Percentiles rank a stretch among this genome's conserved stretches.
These are phyloP conservation scores for Thielaviopsis cerberus DNA, from an alignment of 2,329 filamentous ascomycete genomes.

Conservation along the genomic window DNA sequence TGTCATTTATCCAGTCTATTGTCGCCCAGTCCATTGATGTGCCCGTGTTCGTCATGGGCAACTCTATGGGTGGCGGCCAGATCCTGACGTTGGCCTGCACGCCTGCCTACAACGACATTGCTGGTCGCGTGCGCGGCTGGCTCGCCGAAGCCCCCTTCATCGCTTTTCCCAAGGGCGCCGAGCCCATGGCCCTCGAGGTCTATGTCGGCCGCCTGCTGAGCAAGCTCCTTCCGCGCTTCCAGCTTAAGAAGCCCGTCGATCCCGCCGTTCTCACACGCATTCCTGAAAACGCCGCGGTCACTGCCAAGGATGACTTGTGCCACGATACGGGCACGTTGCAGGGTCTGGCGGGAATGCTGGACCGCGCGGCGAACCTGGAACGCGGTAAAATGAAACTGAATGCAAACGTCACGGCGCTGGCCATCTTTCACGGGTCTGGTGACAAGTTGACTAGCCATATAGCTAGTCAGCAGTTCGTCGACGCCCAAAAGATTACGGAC, in stretches of 20 bases:
- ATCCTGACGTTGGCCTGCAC: constrained; percentile 42
- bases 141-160: constrained; percentile 65
- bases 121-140: constrained; percentile 49
- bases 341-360: constrained; percentile 57
- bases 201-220: constrained; percentile 47
- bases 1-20: constrained; percentile 41
- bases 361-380: constrained; percentile 46
- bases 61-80: constrained; percentile 79
- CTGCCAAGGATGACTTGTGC: constrained; percentile 49
- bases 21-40: constrained; percentile 34
- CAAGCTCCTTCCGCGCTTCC: constrained; percentile 45
- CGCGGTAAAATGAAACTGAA: constrained; percentile 34
- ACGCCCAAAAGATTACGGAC: constrained; percentile 41
- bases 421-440: constrained; percentile 57
- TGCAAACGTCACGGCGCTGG: constrained; percentile 41
- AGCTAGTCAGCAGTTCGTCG: constrained; percentile 45
- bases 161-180: constrained; percentile 44
- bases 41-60: constrained; percentile 71
- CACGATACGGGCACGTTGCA: constrained; percentile 79
- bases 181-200: constrained; percentile 46
- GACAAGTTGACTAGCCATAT: constrained; percentile 52
- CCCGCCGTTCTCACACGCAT: constrained; percentile 49
- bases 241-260: constrained; percentile 49
- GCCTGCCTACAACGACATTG: constrained; percentile 32
- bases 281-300: constrained; percentile 37